phyloP scores from a whole-genome alignment of 148 eudicot genomes.

The Tetragonia tetragonoides region DNA sequence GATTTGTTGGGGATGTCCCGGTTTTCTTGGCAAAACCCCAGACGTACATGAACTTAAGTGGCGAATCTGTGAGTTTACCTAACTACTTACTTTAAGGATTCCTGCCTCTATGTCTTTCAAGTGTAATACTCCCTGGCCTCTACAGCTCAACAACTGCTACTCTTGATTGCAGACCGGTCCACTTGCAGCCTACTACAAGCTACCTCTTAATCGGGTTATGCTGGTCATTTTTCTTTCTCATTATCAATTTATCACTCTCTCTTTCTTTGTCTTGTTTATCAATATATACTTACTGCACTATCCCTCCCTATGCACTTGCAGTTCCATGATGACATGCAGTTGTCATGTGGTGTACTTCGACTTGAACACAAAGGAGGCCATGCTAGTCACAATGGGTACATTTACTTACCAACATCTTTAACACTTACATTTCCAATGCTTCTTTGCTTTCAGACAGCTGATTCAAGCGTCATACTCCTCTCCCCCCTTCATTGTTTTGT shows the following conservation, averaged over 20 bases:
- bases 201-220: slow-evolving; percentile 72
- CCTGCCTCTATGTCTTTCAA: not conserved
- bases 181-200: slow-evolving; percentile 92
- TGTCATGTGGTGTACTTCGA: slow-evolving; percentile 88
- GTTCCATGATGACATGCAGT: slow-evolving; percentile 91
- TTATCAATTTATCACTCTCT: not conserved
- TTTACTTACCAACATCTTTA: not conserved
- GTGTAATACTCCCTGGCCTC: not conserved
- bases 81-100: too few relatives aligned
- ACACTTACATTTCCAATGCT: not conserved
- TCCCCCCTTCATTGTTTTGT: not conserved
- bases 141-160: slow-evolving; percentile 5
- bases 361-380: slow-evolving; percentile 73
- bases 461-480: not conserved
- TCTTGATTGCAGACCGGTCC: slow-evolving; percentile 65
- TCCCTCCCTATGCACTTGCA: slow-evolving; percentile 24
- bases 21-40: slow-evolving; percentile 86
- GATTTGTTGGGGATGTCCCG: slow-evolving; percentile 58
- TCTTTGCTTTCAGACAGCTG: not conserved
- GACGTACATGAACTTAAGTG: slow-evolving; percentile 84
- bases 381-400: slow-evolving; percentile 89
- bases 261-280: not conserved
- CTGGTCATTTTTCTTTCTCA: slow-evolving; percentile 49
- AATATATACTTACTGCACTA: not conserved
- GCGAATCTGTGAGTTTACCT: slow-evolving; percentile 68